phyloP scores from a whole-genome alignment of 1,284 basidiomycete genomes.

The Exobasidium rhododendri region DNA sequence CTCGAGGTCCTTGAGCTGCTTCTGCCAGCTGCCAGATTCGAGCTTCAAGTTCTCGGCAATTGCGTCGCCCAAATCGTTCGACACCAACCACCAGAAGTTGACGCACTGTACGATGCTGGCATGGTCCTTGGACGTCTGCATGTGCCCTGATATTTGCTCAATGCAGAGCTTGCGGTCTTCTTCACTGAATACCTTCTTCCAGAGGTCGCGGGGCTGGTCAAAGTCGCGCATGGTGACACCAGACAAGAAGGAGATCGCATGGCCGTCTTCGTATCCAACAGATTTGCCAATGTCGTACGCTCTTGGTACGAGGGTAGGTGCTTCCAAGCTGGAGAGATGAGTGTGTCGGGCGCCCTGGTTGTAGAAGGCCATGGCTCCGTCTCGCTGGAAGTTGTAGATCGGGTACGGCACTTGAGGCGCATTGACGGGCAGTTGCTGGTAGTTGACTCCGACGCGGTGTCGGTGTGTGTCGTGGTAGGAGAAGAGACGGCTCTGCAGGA shows the following conservation, averaged over 20 bases:
- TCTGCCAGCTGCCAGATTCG: conserved; percentile 31
- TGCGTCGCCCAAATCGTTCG: conserved; percentile 25
- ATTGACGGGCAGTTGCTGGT: conserved; percentile 32
- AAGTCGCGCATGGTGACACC: conserved; percentile 70
- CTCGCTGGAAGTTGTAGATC: conserved; percentile 37
- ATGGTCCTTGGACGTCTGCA: conserved; percentile 27
- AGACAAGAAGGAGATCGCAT: conserved; percentile 70
- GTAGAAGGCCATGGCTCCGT: conserved; percentile 33
- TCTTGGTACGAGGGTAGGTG: conserved; percentile 25
- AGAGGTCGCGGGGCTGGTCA: conserved; percentile 79
- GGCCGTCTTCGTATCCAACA: conserved; percentile 56
- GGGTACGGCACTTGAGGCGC: conserved; percentile 20
- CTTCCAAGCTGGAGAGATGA: conserved; percentile 31
- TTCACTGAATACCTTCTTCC: conserved; percentile 72
- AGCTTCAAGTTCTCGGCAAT: conserved; percentile 33
- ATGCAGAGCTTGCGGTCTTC: conserved; percentile 25
- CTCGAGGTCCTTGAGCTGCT: conserved; percentile 19
- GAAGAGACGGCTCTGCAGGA: conserved; percentile 47
- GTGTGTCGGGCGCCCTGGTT: conserved; percentile 40
- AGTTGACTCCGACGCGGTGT: conserved; percentile 61
- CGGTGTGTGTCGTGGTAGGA: conserved; percentile 79
- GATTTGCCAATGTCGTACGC: conserved; percentile 23
- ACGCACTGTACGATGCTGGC: conserved; percentile 26
- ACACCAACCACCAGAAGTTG: conserved; percentile 37
- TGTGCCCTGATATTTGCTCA: conserved; percentile 32